Evolutionary conservation across 2,329 filamentous ascomycete species (phyloP).

Genomic region (Teratosphaeria viscida): DNA sequence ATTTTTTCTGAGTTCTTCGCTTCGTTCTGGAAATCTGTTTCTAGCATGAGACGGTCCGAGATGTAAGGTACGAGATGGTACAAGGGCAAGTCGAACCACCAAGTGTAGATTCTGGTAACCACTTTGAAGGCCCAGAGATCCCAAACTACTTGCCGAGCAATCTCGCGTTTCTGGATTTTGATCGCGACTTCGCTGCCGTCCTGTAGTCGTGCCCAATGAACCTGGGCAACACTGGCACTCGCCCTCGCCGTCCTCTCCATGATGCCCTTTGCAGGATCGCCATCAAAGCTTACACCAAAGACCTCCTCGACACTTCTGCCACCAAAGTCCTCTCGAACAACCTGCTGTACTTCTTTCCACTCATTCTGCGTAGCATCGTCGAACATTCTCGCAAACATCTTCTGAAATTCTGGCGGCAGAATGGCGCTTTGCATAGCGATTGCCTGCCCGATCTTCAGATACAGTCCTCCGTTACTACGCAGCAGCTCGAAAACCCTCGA

Average conservation of each 20-base stretch:
- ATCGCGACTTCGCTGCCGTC: constrained; percentile 89
- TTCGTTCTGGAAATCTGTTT: constrained; percentile 92
- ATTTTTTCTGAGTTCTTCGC: constrained; percentile 80
- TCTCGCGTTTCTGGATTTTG: constrained; percentile 95
- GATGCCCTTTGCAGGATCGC: constrained; percentile 44
- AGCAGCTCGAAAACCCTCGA: constrained; percentile 73
- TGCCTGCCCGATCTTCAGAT: constrained; percentile 95
- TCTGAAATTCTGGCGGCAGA: constrained; percentile 85
- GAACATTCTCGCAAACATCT: constrained; percentile 95
- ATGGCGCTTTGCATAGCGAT: constrained; percentile 97
- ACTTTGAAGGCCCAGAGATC: constrained; percentile 95
- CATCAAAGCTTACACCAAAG: constrained; percentile 71
- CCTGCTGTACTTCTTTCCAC: constrained; percentile 75
- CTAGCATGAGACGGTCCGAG: constrained; percentile 77
- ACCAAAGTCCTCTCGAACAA: constrained; percentile 83
- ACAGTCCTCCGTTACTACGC: constrained; percentile 78
- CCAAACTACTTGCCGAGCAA: constrained; percentile 81
- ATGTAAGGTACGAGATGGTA: constrained; percentile 89
- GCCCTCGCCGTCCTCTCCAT: constrained; percentile 65
- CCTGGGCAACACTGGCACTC: constrained; percentile 88
- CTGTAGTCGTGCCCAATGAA: constrained; percentile 79
- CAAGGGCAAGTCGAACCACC: constrained; percentile 85
- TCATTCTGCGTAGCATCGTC: constrained; percentile 91
- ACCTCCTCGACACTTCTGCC: constrained; percentile 75
- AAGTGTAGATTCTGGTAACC: constrained; percentile 71